Base-by-base conservation (phyloP, 257 asterid species). In the Cruciata laevipes region DNA sequence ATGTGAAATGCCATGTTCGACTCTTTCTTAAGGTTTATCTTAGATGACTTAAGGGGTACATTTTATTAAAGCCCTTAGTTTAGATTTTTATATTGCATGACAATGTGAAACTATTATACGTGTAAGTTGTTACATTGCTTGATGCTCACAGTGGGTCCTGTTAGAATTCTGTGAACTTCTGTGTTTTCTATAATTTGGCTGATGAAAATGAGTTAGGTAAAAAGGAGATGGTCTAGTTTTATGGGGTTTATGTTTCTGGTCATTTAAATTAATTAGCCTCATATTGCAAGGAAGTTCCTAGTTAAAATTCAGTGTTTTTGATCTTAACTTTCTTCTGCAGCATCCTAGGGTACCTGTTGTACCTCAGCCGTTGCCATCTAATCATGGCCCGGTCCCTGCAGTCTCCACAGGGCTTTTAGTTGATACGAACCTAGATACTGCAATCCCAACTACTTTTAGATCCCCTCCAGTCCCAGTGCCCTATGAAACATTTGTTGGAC, bases 401-500 rank as follows among this genome's bases (percentile, higher is more conserved):
- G 75, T 79, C 79, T 78, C 89, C 67, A 66, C 85, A 11, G 96
- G 86, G 49, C 89, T 84, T 64, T 78, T 89, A 81, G 97, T 92
- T 5, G 98, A 92, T 74, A 87, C 97, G 58, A 92, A 89, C 83
- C 82, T 87, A 72, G 96, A 87, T 74, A 87, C 98, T 37, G 81
- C 97, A 61, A 77, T 79, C 69, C 97, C 89, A 31, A 96, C 87
- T 73, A 86, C 97, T 58, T 92, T 86, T 75, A 78, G 83, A 30
- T 80, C 95, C 42, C 96, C 98, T 57, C 96, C 98, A 52, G 83
- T 82, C 24, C 98, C 96, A 27, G 71, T 86, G 68, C 96, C 95
- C 37, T 89, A 83, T 78, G 96, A 89, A 69, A 80, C 79, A 47
- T 57, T 69, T 69, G 84, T 62, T 53, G 82, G 80, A 63, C 72